These are phyloP conservation scores for Starmerella sp. DNA, from an alignment of 805 yeast species.

Conservation along the genomic window DNA sequence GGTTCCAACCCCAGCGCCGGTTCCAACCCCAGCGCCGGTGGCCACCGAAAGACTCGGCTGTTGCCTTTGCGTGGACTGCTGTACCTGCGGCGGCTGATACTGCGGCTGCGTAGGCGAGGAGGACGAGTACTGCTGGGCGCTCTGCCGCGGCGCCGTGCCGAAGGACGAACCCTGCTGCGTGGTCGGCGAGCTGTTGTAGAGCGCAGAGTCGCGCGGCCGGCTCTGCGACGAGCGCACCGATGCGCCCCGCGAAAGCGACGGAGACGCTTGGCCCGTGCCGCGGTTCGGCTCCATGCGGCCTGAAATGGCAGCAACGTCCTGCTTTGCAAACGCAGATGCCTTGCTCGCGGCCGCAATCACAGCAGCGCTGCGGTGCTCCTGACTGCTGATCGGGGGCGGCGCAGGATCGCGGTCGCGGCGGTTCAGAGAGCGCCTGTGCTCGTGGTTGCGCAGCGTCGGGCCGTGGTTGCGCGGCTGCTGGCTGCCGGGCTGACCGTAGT, in stretches of 20 bases:
- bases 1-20: no score
- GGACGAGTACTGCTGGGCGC: neutral
- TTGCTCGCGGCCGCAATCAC: conserved; percentile 19
- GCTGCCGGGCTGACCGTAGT: neutral
- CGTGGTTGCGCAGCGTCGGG: conserved; percentile 8
- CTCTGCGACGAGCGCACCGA: neutral
- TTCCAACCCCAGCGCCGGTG: no score
- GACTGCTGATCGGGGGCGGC: neutral
- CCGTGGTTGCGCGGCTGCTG: neutral
- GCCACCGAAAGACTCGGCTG: neutral
- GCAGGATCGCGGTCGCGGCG: conserved; percentile 2
- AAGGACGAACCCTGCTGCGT: neutral
- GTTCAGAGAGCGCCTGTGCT: conserved; percentile 1
- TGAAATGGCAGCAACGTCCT: conserved; percentile 19
- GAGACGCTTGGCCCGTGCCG: neutral
- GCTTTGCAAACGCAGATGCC: conserved; percentile 19
- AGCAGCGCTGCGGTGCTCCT: conserved; percentile 17
- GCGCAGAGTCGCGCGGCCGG: neutral
- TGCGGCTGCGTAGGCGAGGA: neutral
- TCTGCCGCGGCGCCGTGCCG: neutral
- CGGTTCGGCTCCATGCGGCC: conserved; percentile 4
- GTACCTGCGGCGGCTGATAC: neutral
- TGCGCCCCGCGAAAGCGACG: conserved; percentile 4
- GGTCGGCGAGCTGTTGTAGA: neutral
- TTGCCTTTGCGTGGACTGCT: no score